phyloP scores from a whole-genome alignment of 169 alveolate species.

The Plasmodium coatneyi region DNA sequence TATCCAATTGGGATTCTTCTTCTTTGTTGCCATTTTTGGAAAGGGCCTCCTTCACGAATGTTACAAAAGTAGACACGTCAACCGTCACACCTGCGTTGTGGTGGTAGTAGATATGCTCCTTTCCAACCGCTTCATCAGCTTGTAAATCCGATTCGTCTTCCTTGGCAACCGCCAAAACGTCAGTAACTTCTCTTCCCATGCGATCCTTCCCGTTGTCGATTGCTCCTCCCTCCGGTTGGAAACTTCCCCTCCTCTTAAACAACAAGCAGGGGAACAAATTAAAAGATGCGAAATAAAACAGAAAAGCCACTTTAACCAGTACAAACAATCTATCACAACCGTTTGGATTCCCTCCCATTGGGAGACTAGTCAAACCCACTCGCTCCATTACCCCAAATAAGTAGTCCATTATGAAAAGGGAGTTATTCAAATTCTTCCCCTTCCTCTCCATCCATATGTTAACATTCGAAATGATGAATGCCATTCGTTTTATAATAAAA shows the following conservation, averaged over 20 bases:
- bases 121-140: not conserved
- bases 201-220: not conserved
- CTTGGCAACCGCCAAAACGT: not conserved
- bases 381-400: conserved; percentile 16
- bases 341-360: not conserved
- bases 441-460: not conserved
- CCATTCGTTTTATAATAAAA: conserved; percentile 37
- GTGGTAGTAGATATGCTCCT: not conserved
- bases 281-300: conserved; percentile 22
- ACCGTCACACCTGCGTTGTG: not conserved
- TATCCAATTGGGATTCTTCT: not conserved
- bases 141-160: not conserved
- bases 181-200: not conserved
- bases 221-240: not conserved
- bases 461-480: conserved; percentile 49
- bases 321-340: conserved; percentile 12
- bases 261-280: conserved; percentile 19
- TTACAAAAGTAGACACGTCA: not conserved
- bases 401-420: conserved; percentile 2
- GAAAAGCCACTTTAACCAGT: conserved; percentile 16
- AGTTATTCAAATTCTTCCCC: not conserved
- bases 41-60: conserved; percentile 10
- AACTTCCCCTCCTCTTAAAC: not conserved
- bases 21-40: not conserved
- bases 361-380: not conserved